Base-by-base conservation (phyloP, 2,329 filamentous ascomycete species). In the Aspergillus fructus region DNA sequence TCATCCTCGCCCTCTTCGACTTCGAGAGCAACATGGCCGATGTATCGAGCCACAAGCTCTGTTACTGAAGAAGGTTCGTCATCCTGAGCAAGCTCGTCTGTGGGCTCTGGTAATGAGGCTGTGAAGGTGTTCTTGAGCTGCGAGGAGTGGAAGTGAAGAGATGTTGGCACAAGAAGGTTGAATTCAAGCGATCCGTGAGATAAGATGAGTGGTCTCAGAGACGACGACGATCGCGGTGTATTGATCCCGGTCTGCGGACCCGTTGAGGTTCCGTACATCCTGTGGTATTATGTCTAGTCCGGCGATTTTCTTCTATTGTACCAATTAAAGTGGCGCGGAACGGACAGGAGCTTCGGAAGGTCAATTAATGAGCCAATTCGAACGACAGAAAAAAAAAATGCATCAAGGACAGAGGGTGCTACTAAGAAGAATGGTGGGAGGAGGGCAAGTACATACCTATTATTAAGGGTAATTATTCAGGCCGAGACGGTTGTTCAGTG, bases 31-130 rank as follows among this genome's bases (percentile, higher is more conserved):
- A 97, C 85, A 73, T 91, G 96, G 67, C 91, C 92, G 72, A 99
- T 87, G 78, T 96, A 99, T 74, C 93, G 87, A 61, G 91, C 93
- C 33, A 99, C 91, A 59, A 99, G 83, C 80, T 99, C 94, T 45
- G 91, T 81, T 47, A 93, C 87, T 23, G 96, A 99, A 39, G 94
- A 97, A n/a, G 94, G 94, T 81, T 99, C 96, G 68, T 99, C 94
- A 81, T 99, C 96, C 74, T 93, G 92, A 60, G 94, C 96, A 63
- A 97, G 86, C 81, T 99, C 94, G 74, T 99, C 94, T 73, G 96
- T 99, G 57, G 94, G 90, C 69, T 88, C 83, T 53, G 96, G 96
- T 66, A 99, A 84, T 63, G 88, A 91, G 48, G 90, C 84, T 64
- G 87, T 85, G 79, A 99, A 99, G 65, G 87, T 85, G 68, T 97